These are phyloP conservation scores for Trichophyton mentagrophytes DNA, from an alignment of 2,329 filamentous ascomycete species.

Conservation along the genomic window DNA sequence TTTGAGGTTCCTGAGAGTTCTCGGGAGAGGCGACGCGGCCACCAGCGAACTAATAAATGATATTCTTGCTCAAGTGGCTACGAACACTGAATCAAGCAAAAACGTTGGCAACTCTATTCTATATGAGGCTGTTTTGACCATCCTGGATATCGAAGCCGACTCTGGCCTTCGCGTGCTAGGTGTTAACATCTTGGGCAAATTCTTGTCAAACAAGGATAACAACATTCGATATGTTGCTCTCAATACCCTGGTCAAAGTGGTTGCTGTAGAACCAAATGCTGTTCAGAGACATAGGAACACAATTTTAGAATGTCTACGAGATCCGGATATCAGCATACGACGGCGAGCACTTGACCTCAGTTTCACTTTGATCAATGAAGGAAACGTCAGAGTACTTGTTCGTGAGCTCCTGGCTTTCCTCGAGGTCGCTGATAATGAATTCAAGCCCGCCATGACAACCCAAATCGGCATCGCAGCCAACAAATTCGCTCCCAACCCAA, in stretches of 20 bases:
- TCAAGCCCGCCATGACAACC: slow-evolving; percentile 96
- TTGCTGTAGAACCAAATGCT: slow-evolving; percentile 93
- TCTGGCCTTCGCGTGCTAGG: slow-evolving; percentile 86
- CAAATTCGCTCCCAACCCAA: slow-evolving; percentile 87
- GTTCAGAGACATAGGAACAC: slow-evolving; percentile 96
- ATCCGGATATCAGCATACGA: slow-evolving; percentile 96
- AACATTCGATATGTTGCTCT: slow-evolving; percentile 97
- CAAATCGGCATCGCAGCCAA: slow-evolving; percentile 97
- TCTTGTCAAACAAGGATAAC: slow-evolving; percentile 96
- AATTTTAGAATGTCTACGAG: slow-evolving; percentile 86
- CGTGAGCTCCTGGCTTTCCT: slow-evolving; percentile 87
- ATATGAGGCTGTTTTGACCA: slow-evolving; percentile 93
- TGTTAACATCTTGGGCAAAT: slow-evolving; percentile 97
- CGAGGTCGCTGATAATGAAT: slow-evolving; percentile 94
- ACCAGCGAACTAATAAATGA: slow-evolving; percentile 98
- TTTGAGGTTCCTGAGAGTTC: slow-evolving; percentile 67
- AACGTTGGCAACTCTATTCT: slow-evolving; percentile 97
- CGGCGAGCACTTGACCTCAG: slow-evolving; percentile 91
- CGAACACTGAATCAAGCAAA: slow-evolving; percentile 95
- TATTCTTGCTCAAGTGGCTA: slow-evolving; percentile 91
- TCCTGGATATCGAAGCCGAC: slow-evolving; percentile 95
- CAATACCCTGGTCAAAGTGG: slow-evolving; percentile 95
- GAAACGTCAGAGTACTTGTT: slow-evolving; percentile 86
- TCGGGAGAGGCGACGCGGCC: slow-evolving; percentile 72
- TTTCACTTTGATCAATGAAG: slow-evolving; percentile 95